Evolutionary conservation across 2,329 filamentous ascomycete species (phyloP).

Genomic region (Dryadomyces sulphureus): DNA sequence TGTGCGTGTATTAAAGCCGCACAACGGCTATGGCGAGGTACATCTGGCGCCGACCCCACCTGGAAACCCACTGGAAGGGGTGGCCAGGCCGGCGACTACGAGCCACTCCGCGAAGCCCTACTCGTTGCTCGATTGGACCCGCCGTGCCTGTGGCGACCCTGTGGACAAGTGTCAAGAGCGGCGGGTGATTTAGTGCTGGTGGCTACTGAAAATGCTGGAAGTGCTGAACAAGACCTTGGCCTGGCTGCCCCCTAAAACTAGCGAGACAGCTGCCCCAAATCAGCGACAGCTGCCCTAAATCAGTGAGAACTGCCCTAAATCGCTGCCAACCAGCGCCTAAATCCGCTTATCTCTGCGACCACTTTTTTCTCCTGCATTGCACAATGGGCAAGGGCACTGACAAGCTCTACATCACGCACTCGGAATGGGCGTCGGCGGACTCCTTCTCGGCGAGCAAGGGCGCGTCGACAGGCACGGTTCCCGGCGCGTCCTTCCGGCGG

Average conservation of each 20-base stretch:
- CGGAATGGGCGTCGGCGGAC: slow-evolving; percentile 89
- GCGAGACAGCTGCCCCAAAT: no score
- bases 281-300: no score
- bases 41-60: no score
- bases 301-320: no score
- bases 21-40: background rate
- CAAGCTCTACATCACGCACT: slow-evolving; percentile 73
- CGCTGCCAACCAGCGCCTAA: no score
- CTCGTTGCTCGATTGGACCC: background rate
- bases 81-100: background rate
- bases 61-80: background rate
- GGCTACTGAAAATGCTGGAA: no score
- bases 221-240: no score
- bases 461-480: slow-evolving; percentile 27
- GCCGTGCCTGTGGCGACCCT: background rate
- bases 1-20: background rate
- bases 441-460: slow-evolving; percentile 72
- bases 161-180: background rate
- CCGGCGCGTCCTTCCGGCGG: slow-evolving; percentile 50
- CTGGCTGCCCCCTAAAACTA: no score
- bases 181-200: no score
- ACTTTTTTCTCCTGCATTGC: background rate
- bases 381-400: slow-evolving; percentile 38
- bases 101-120: background rate
- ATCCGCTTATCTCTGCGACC: no score